Conservation (phyloP, 2,329 filamentous ascomycete species). For the Ilyonectria mors-panacis region DNA sequence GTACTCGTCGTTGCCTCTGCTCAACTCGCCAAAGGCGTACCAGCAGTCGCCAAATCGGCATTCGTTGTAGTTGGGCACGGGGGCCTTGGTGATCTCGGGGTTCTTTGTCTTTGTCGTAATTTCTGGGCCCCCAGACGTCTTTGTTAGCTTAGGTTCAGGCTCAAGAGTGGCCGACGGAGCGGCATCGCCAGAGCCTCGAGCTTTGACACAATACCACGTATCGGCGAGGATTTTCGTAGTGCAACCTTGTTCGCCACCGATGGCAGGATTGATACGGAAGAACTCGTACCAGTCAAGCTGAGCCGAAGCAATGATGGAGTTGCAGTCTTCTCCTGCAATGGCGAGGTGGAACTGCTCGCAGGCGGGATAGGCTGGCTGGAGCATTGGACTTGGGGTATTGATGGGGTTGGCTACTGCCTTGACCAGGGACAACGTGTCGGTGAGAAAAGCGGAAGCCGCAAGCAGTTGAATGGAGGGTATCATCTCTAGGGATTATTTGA, state of each 20-base stretch:
- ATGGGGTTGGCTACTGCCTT: conserved; percentile 19
- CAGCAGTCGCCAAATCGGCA: conserved; percentile 35
- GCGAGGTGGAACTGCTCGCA: conserved; percentile 29
- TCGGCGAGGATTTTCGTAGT: conserved; percentile 5
- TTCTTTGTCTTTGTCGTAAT: neutral
- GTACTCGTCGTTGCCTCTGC: conserved; percentile 4
- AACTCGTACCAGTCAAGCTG: conserved; percentile 20
- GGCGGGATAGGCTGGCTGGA: conserved; percentile 20
- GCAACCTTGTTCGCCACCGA: conserved; percentile 21
- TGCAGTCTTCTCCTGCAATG: conserved; percentile 17
- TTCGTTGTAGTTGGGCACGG: conserved; percentile 7
- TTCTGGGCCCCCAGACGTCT: neutral
- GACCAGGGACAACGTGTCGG: neutral
- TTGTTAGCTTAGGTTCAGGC: neutral
- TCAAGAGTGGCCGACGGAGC: conserved; percentile 1
- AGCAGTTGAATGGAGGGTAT: conserved; percentile 2
- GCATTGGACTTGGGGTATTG: conserved; percentile 33
- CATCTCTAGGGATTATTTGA: neutral
- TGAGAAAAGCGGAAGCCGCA: neutral
- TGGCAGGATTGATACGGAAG: conserved; percentile 31
- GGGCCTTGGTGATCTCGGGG: conserved; percentile 14
- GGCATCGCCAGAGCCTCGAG: conserved; percentile 7
- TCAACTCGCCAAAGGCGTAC: conserved; percentile 27
- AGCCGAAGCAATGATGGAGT: conserved; percentile 22
- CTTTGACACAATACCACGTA: conserved; percentile 44